Base-by-base conservation (phyloP, 495 filamentous ascomycete species). In the Lasiosphaeris hirsuta region DNA sequence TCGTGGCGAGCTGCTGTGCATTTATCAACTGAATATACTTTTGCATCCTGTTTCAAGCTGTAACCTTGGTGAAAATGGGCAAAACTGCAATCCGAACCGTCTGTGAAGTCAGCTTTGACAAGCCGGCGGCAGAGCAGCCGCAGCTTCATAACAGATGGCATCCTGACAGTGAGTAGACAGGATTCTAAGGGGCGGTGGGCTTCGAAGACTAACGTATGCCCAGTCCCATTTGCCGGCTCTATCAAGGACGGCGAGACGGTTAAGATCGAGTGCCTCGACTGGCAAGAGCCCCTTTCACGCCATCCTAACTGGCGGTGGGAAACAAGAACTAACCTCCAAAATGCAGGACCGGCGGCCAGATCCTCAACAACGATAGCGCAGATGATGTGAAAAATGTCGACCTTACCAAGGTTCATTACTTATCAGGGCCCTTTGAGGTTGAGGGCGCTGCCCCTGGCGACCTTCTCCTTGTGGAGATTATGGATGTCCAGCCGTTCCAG, bases 181-280 rank as follows among this genome's bases (percentile, higher is more conserved):
- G 56, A 17, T 33, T 10, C 3, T 7, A 7, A 19, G 9, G 15
- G 35, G 23, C 23, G 23, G 23, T 30, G 23, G 5, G 23, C 23
- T 30, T 30, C 5, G 23, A 30, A 30, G 23, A 30, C 23, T 30
- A 30, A 30, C 23, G 23, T 30, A 34, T 10, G 38, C 11, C 1
- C 42, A 93, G 90, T 97, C 62, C 93, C 93, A 10, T 83, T 81
- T 51, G 78, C 74, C 39, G 88, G 80, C 35, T 86, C 83, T 42
- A 94, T 97, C 69, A 84, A 85, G 62, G 87, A 93, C 69, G 86
- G 85, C 38, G 93, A 97, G 71, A 86, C 89, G 3, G 92, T 96
- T 59, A 96, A 96, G 75, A 93, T 97, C 63, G 90, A 96, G 80
- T 97, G 93, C 62, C 75, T 96, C 17, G 93, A 97, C 72, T 93